Conservation (phyloP, 805 yeast species). For the Candida schatavii region DNA sequence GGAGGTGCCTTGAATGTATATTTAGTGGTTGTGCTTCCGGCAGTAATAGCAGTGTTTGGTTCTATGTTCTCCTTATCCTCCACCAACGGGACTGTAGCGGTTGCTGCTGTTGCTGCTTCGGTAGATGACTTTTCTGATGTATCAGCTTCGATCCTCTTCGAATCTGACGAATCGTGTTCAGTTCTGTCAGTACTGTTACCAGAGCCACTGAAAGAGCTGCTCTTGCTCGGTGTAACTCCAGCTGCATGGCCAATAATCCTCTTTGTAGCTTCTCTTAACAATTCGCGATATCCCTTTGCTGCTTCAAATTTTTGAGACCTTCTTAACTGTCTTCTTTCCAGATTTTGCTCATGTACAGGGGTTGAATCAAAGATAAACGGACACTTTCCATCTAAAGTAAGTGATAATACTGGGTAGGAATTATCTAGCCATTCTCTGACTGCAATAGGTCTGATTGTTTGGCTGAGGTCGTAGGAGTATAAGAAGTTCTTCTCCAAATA, state of each 20-base stretch:
- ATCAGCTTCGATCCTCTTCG: slow-evolving; percentile 8
- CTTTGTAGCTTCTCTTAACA: slow-evolving; percentile 32
- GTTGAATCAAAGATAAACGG: slow-evolving; percentile 70
- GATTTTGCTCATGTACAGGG: slow-evolving; percentile 27
- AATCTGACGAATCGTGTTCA: slow-evolving; percentile 10
- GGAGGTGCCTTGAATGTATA: slow-evolving; percentile 30
- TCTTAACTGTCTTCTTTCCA: slow-evolving; percentile 38
- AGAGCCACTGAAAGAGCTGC: slow-evolving; percentile 19
- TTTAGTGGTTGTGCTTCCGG: slow-evolving; percentile 2
- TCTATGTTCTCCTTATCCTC: slow-evolving; percentile 17
- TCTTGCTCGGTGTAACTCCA: slow-evolving; percentile 15
- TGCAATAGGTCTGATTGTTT: slow-evolving; percentile 75
- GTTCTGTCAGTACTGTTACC: slow-evolving; percentile 26
- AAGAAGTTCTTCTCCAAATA: slow-evolving; percentile 72
- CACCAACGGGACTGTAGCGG: slow-evolving; percentile 12
- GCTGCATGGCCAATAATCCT: slow-evolving; percentile 29
- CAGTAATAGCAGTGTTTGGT: background rate
- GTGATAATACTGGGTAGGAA: slow-evolving; percentile 54
- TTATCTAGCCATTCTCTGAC: slow-evolving; percentile 71
- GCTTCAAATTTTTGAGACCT: slow-evolving; percentile 39
- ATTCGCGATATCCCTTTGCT: slow-evolving; percentile 39
- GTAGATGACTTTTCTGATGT: background rate
- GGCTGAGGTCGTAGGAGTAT: slow-evolving; percentile 77
- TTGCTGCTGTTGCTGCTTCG: slow-evolving; percentile 3
- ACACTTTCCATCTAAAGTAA: slow-evolving; percentile 71